phyloP scores from a whole-genome alignment of 1,284 basidiomycete species.

The Sanghuangporus weigelae region DNA sequence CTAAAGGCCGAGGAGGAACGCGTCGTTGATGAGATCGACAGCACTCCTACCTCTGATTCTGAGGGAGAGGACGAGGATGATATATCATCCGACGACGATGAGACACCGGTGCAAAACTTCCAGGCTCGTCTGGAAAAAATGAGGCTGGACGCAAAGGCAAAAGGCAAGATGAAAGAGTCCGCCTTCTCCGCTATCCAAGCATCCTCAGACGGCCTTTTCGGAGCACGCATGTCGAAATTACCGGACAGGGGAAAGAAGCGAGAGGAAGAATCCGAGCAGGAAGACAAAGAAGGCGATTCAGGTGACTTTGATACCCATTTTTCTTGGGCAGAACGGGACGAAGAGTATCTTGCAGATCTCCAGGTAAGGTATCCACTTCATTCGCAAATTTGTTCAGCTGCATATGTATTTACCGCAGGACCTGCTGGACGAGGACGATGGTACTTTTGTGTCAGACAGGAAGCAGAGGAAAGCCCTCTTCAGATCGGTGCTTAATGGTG shows the following conservation, averaged over 20 bases:
- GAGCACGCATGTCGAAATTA: conserved; percentile 17
- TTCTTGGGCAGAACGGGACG: conserved; percentile 59
- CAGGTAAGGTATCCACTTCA: conserved; percentile 38
- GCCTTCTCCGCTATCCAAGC: background rate
- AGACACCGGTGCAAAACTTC: conserved; percentile 48
- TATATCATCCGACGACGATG: conserved; percentile 31
- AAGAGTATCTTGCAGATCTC: conserved; percentile 57
- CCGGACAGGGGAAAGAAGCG: conserved; percentile 23
- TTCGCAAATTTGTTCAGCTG: background rate
- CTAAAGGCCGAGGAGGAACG: conserved; percentile 31
- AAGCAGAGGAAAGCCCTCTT: conserved; percentile 58
- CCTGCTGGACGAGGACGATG: conserved; percentile 40
- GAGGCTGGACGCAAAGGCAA: conserved; percentile 31
- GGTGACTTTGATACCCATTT: conserved; percentile 12
- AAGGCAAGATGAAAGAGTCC: conserved; percentile 10
- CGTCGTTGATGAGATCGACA: conserved; percentile 32
- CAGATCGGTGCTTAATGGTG: conserved; percentile 56
- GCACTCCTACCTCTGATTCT: conserved; percentile 24
- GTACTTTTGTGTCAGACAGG: conserved; percentile 36
- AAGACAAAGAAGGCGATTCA: conserved; percentile 20
- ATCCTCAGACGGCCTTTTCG: background rate
- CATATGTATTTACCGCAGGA: conserved; percentile 29
- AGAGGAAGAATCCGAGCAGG: conserved; percentile 30
- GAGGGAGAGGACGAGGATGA: conserved; percentile 30
- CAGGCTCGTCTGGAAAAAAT: conserved; percentile 43